Evolutionary conservation across 345 rosid genomes (phyloP), one percentile per base, ranked within the genome.

Genomic region (Heritiera littoralis): DNA sequence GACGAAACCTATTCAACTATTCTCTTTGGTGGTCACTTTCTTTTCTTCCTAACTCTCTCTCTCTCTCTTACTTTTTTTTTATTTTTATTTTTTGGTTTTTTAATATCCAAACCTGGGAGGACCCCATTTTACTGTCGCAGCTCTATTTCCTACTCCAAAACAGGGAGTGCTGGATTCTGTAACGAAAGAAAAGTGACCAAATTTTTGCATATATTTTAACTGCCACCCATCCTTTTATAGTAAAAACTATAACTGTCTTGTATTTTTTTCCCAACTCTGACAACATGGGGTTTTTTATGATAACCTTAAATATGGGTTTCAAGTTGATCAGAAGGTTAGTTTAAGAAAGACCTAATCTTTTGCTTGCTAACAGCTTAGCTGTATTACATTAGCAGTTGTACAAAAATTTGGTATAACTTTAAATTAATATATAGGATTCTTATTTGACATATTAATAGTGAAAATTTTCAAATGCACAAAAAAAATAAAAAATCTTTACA

Each of bases 321-420:
- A 54, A 54, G 77, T 1, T 48, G 10, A 48, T 9, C 13, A 6
- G 0, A 18, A 17, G 2, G 49, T 1, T 2, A 2, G 17, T 43
- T 43, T 17, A 12, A 6, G 35, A 55, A 28, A 49, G n/a, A 13
- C 20, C 46, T 72, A 52, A 32, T 41, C 52, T 58, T 74, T 5
- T 11, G 65, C 11, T 73, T 55, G 51, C 38, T 56, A 52, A 72
- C 52, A 35, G 40, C 52, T 30, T 59, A 74, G 54, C 40, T 23
- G 38, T 41, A 58, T 74, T 41, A 59, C 35, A 74, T 56, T 20
- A 40, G n/a, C 52, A n/a, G 52, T n/a, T 67, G 72, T n/a, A 43
- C 30, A 8, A 67, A 67, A 18, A 13, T 28, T 28, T 28, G 40
- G 17, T 61, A 28, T 28, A 8, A 11, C 17, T 4, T 61, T 58